phyloP scores from a whole-genome alignment of 2,329 filamentous ascomycete species.

The Fusarium agapanthi region DNA sequence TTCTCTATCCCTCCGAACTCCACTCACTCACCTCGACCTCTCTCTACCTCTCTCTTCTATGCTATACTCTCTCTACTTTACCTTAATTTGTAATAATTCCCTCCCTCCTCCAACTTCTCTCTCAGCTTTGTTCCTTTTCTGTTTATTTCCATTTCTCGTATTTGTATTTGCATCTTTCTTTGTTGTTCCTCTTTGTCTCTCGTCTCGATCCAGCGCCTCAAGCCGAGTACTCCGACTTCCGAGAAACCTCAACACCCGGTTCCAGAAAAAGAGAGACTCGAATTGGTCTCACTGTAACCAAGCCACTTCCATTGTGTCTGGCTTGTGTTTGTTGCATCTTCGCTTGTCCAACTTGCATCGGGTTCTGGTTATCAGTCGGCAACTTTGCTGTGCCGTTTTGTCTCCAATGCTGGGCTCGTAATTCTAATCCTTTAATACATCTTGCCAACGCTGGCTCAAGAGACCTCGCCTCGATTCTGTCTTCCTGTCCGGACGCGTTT shows the following conservation, averaged over 20 bases:
- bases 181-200: slow-evolving; percentile 19
- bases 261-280: slow-evolving; percentile 24
- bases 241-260: slow-evolving; percentile 18
- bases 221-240: slow-evolving; percentile 19
- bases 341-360: slow-evolving; percentile 27
- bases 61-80: slow-evolving; percentile 11
- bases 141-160: slow-evolving; percentile 16
- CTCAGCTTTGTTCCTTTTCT: slow-evolving; percentile 1
- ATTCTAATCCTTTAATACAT: slow-evolving; percentile 45
- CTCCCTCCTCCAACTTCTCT: slow-evolving; percentile 14
- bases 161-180: slow-evolving; percentile 8
- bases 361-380: slow-evolving; percentile 33
- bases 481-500: slow-evolving; percentile 18
- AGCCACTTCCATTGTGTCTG: slow-evolving; percentile 30
- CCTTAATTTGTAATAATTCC: slow-evolving; percentile 32
- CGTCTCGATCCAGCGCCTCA: slow-evolving; percentile 2
- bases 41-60: slow-evolving; percentile 8
- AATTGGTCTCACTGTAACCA: slow-evolving; percentile 28
- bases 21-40: not conserved
- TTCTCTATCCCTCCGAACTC: slow-evolving; percentile 13
- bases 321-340: slow-evolving; percentile 24
- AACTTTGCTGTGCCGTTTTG: slow-evolving; percentile 33
- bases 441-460: slow-evolving; percentile 24
- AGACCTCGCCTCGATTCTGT: slow-evolving; percentile 16
- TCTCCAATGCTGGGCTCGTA: slow-evolving; percentile 41